Base-by-base conservation (phyloP, 2,329 filamentous ascomycete genomes). In the Alternaria triticina region DNA sequence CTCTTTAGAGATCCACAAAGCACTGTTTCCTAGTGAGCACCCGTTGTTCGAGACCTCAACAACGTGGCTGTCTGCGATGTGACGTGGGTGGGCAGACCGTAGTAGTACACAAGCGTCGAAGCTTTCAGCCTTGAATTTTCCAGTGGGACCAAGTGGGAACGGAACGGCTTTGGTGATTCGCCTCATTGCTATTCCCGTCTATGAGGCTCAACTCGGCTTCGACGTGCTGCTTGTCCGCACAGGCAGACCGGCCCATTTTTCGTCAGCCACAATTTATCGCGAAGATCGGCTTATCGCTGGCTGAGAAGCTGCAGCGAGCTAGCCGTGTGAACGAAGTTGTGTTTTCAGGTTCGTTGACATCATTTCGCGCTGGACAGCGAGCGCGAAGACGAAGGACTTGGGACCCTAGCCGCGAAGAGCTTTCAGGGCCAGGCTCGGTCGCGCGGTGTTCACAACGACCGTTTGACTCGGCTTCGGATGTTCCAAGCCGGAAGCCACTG, bases 91-190 rank as follows among this genome's bases (percentile, higher is more conserved):
- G 44, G 62, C 58, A 57, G 36, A 50, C 54, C 64, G 54, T 28
- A 63, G 56, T 56, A 66, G 57, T 43, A 40, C 36, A 40, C 36
- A 61, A 30, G 20, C 54, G 47, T 36, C 33, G 59, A 70, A 65
- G 65, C 65, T 67, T 65, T 68, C 68, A 70, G 70, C 69, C 69
- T 61, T 68, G 62, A 43, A 52, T 65, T 50, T 28, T 62, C 23
- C n/a, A 20, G 61, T 64, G 66, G 64, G 51, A 51, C 65, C 12
- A 7, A 60, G 60, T 59, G 57, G 60, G 45, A 50, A 40, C 22
- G 33, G 36, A 40, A 40, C 36, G 36, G 9, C 22, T 44, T 61
- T 46, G 57, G 55, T 54, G 44, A 54, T 43, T 61, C 51, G 57
- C 57, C 54, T 64, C 55, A 62, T 52, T 43, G 30, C 58, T 27